These are phyloP conservation scores for Schwanniomyces etchellsii DNA, from an alignment of 1,139 yeast genomes.

Conservation along the genomic window DNA sequence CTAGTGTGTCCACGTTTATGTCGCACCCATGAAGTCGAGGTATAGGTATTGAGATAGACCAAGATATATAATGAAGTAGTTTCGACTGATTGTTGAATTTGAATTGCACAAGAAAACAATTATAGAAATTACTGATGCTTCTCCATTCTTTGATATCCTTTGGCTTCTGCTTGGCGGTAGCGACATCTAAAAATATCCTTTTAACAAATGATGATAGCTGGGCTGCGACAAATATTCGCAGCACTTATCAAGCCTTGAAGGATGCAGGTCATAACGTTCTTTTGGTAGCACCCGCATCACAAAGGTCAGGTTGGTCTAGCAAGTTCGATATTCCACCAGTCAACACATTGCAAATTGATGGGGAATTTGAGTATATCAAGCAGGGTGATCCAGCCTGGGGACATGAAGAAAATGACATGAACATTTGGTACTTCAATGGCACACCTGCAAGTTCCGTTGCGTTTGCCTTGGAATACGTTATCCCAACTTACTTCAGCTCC, in stretches of 20 bases:
- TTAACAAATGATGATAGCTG: slow-evolving; percentile 59
- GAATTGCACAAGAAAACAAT: no score
- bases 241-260: slow-evolving; percentile 49
- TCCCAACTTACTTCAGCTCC: slow-evolving; percentile 32
- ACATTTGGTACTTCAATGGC: slow-evolving; percentile 46
- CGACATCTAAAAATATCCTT: slow-evolving; percentile 41
- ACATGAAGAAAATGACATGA: slow-evolving; percentile 35
- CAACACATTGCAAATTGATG: slow-evolving; percentile 34
- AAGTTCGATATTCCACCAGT: slow-evolving; percentile 42
- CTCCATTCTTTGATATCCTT: slow-evolving; percentile 6
- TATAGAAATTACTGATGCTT: not conserved
- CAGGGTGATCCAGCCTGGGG: slow-evolving; percentile 46
- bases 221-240: slow-evolving; percentile 56
- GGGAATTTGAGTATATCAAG: slow-evolving; percentile 36
- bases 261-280: slow-evolving; percentile 52
- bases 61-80: not conserved
- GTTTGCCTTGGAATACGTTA: slow-evolving; percentile 36
- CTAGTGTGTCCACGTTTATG: slow-evolving; percentile 1
- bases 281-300: slow-evolving; percentile 53
- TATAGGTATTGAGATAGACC: not conserved
- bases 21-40: not conserved
- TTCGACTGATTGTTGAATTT: no score
- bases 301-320: slow-evolving; percentile 58
- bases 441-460: slow-evolving; percentile 43
- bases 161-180: slow-evolving; percentile 10